Evolutionary conservation across 2,329 filamentous ascomycete species (phyloP), one percentile per base, ranked within the genome.

Genomic region (Aspergillus latus): DNA sequence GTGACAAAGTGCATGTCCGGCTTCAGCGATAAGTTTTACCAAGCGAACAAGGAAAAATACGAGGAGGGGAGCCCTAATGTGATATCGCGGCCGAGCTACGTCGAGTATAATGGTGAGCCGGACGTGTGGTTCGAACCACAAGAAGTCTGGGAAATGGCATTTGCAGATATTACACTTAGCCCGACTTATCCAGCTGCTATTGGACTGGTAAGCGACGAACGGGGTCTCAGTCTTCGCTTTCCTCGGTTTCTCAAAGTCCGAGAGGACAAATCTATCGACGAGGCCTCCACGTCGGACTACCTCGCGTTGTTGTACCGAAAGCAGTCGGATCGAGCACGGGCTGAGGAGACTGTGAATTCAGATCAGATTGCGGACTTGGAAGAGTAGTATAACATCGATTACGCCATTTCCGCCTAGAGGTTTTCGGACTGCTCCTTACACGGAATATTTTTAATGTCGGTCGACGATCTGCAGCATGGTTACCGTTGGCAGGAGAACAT

Each of bases 1-100:
- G 91, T 99, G 1, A 97, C 92, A 57, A 97, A 99, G 77, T 97
- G 94, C 80, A 99, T 99, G 71, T 92, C 89, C 0, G 94, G 94
- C 10, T 99, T 99, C 75, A 96, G 90, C 0, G 94, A 97, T 71
- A 83, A 86, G 0, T 97, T 97, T 68, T 97, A 97, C 74, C 89
- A 91, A 64, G 85, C 85, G 5, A 97, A 94, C 69, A 88, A 87
- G 68, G 86, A 86, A 26, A 89, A 89, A 54, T 96, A 96, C 68
- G 79, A 83, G 49, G 79, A 87, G 43, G 86, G 83, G 1, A 77
- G 78, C 13, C 75, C 77, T 0, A 84, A 78, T 56, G 69, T 86
- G 3, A 76, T 76, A 11, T 72, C 74, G 0, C 86, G 89, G 53
- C 92, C 93, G 0, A 81, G 81, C 49, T 97, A 92, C 67, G 80